These are phyloP conservation scores for Piedraia hortae DNA, from an alignment of 2,329 filamentous ascomycete genomes.

Conservation along the genomic window DNA sequence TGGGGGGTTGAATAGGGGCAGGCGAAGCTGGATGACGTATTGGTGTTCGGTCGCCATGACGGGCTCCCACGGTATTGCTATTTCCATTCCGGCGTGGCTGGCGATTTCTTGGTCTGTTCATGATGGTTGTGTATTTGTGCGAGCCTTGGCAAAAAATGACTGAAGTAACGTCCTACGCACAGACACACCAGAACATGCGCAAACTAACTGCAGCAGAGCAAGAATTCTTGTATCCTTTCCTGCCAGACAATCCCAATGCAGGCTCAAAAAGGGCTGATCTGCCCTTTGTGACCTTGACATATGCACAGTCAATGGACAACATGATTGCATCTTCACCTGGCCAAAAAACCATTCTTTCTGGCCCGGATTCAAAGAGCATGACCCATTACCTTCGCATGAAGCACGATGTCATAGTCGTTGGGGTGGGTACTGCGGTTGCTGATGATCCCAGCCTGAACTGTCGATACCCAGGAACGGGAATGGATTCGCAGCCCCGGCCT, in stretches of 20 bases:
- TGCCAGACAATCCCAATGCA: conserved; percentile 14
- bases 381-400: conserved; percentile 66
- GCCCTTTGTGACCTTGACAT: conserved; percentile 53
- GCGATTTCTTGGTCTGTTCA: too few species aligned
- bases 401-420: conserved; percentile 65
- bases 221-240: conserved; percentile 23
- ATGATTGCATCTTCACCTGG: conserved; percentile 50
- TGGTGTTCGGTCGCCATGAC: too few species aligned
- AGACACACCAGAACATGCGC: too few species aligned
- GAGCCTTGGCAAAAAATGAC: too few species aligned
- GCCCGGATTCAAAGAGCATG: conserved; percentile 64
- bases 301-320: conserved; percentile 71
- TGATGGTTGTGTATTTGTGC: too few species aligned
- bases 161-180: too few species aligned
- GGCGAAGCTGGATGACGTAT: too few species aligned
- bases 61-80: too few species aligned
- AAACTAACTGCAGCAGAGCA: conserved; percentile 15
- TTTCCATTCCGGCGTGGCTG: too few species aligned
- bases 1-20: too few species aligned
- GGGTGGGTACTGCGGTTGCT: conserved; percentile 55
- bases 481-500: conserved; percentile 43
- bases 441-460: conserved; percentile 75
- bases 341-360: conserved; percentile 58
- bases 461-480: conserved; percentile 28
- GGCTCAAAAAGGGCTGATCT: conserved; percentile 5